phyloP scores from a whole-genome alignment of 805 yeast species.

The Blastobotrys muscicola region DNA sequence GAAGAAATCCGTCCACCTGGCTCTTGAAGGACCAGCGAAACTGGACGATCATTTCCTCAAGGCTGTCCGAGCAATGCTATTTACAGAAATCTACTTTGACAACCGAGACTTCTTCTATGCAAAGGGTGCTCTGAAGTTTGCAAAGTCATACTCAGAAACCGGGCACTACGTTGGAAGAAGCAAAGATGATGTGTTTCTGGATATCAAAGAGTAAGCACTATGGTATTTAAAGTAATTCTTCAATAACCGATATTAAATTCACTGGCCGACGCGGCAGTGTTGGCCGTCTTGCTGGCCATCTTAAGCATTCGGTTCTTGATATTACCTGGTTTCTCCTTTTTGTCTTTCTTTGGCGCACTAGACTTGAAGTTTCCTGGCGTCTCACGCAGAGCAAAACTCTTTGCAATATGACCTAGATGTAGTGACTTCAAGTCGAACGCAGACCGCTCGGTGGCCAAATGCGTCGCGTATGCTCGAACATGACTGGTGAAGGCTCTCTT shows the following conservation, averaged over 20 bases:
- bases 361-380: conserved; percentile 63
- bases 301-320: conserved; percentile 47
- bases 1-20: conserved; percentile 12
- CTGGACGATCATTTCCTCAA: conserved; percentile 11
- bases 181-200: neutral
- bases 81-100: conserved; percentile 3
- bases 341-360: conserved; percentile 35
- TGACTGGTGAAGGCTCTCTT: conserved; percentile 79
- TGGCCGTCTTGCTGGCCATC: conserved; percentile 48
- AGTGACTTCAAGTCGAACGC: conserved; percentile 72
- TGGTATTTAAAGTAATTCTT: neutral
- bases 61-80: conserved; percentile 9
- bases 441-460: conserved; percentile 67
- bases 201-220: neutral
- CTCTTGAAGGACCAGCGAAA: conserved; percentile 10
- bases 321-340: conserved; percentile 25
- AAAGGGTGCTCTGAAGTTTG: conserved; percentile 10
- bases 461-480: conserved; percentile 93
- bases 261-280: conserved; percentile 41
- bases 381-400: conserved; percentile 88
- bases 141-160: neutral
- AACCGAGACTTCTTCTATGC: conserved; percentile 6
- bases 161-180: neutral
- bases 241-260: conserved; percentile 58
- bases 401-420: conserved; percentile 94